phyloP scores from a whole-genome alignment of 495 filamentous ascomycete species.

The Annulohypoxylon moriforme region DNA sequence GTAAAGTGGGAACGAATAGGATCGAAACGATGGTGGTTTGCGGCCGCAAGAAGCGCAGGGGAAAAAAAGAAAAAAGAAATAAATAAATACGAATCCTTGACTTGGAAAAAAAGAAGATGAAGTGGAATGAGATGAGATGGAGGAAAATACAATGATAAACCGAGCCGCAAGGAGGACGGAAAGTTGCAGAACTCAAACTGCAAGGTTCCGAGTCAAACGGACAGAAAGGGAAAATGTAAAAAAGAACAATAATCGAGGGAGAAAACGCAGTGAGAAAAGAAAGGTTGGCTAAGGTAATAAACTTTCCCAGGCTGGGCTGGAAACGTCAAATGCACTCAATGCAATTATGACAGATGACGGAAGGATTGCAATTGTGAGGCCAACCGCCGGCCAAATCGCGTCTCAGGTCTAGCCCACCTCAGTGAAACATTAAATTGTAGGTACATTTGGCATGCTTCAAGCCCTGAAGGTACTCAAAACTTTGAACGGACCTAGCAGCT shows the following conservation, averaged over 20 bases:
- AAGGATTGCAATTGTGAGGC: constrained; percentile 19
- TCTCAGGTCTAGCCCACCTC: constrained; percentile 34
- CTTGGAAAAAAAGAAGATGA: constrained; percentile 19
- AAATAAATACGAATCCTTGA: constrained; percentile 1
- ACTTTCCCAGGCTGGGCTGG: background rate
- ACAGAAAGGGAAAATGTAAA: constrained; percentile 19
- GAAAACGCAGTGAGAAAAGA: constrained; percentile 23
- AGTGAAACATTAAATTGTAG: constrained; percentile 33
- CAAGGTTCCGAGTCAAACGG: constrained; percentile 15
- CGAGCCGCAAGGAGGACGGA: constrained; percentile 30
- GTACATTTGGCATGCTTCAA: background rate
- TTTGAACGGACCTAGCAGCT: background rate
- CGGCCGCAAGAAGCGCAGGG: constrained; percentile 23
- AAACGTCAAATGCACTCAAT: constrained; percentile 8
- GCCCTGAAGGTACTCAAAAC: no score
- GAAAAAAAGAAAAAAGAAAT: no score
- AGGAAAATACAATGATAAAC: constrained; percentile 37
- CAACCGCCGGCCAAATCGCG: constrained; percentile 6
- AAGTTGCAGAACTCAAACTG: constrained; percentile 24
- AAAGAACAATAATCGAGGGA: background rate
- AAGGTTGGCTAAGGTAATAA: constrained; percentile 23
- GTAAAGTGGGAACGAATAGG: constrained; percentile 35
- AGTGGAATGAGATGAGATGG: constrained; percentile 7
- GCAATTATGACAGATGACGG: constrained; percentile 40
- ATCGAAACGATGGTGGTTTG: constrained; percentile 23